phyloP scores from a whole-genome alignment of 2,329 filamentous ascomycete species.

The Colletotrichum tabaci region DNA sequence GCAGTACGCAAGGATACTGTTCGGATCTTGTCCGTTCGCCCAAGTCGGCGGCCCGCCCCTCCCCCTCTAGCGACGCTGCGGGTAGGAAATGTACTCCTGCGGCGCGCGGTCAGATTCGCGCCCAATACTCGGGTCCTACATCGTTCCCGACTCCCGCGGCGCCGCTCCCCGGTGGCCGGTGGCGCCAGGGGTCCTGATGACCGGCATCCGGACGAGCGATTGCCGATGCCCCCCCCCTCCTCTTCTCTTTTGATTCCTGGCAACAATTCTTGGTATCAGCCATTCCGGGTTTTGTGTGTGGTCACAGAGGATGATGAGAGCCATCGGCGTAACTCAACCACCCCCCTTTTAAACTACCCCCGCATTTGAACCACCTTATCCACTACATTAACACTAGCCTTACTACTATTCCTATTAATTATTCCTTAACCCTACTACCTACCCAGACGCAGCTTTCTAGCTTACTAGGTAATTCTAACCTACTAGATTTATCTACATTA shows the following conservation, averaged over 20 bases:
- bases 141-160: neutral
- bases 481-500: neutral
- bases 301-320: too few relatives aligned
- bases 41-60: neutral
- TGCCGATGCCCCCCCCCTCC: too few relatives aligned
- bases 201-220: neutral
- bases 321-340: too few relatives aligned
- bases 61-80: neutral
- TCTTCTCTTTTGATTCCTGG: too few relatives aligned
- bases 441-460: neutral
- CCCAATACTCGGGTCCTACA: neutral
- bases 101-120: neutral
- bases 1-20: neutral
- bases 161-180: neutral
- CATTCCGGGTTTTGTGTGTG: too few relatives aligned
- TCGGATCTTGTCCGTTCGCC: conserved; percentile 9
- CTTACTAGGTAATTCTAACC: neutral
- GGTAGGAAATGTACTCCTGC: neutral
- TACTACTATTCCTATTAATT: too few relatives aligned
- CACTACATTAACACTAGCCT: too few relatives aligned
- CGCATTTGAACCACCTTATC: too few relatives aligned
- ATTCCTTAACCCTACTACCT: too few relatives aligned
- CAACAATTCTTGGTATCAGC: too few relatives aligned
- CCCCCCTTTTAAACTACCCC: too few relatives aligned
- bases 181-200: too few relatives aligned